Evolutionary conservation across 495 filamentous ascomycete genomes (phyloP).

Genomic region (Beverwykella pulmonaria): DNA sequence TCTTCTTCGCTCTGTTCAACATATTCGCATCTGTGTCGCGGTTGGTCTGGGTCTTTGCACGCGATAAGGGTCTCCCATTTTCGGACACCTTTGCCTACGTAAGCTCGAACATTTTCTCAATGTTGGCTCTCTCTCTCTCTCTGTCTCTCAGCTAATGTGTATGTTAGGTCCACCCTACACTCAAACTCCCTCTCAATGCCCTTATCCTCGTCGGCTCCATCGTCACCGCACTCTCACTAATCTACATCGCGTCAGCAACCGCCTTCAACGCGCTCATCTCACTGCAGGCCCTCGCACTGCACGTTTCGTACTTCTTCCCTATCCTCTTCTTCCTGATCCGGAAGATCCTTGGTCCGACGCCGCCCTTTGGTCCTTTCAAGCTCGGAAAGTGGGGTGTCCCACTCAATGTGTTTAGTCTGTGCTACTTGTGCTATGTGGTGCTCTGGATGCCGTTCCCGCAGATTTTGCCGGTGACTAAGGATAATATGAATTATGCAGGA

Average conservation of each 20-base stretch:
- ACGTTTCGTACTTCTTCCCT: constrained; percentile 42
- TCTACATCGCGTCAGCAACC: constrained; percentile 38
- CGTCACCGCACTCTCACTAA: constrained; percentile 45
- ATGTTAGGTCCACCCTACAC: constrained; percentile 40
- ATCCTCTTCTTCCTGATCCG: constrained; percentile 54
- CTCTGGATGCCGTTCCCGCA: constrained; percentile 38
- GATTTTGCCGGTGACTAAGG: constrained; percentile 33
- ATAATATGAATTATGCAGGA: constrained; percentile 42
- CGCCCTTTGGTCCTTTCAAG: constrained; percentile 34
- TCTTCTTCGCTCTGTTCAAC: constrained; percentile 31
- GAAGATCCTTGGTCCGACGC: constrained; percentile 43
- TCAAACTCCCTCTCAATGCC: constrained; percentile 48
- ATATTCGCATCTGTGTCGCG: constrained; percentile 37
- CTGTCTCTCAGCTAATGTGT: not conserved
- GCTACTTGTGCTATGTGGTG: constrained; percentile 32
- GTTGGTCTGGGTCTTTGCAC: constrained; percentile 36
- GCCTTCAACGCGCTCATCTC: constrained; percentile 43
- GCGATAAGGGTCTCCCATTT: constrained; percentile 38
- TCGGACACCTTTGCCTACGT: constrained; percentile 36
- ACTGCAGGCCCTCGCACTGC: constrained; percentile 31
- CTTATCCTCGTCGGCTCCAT: constrained; percentile 48
- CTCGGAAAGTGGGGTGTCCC: constrained; percentile 30
- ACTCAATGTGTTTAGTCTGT: constrained; percentile 31
- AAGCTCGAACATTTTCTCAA: constrained; percentile 12
- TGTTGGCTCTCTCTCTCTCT: no score